Evolutionary conservation across 2,329 filamentous ascomycete genomes (phyloP), one percentile per base, ranked within the genome.

Genomic region (Neonectria faginata): DNA sequence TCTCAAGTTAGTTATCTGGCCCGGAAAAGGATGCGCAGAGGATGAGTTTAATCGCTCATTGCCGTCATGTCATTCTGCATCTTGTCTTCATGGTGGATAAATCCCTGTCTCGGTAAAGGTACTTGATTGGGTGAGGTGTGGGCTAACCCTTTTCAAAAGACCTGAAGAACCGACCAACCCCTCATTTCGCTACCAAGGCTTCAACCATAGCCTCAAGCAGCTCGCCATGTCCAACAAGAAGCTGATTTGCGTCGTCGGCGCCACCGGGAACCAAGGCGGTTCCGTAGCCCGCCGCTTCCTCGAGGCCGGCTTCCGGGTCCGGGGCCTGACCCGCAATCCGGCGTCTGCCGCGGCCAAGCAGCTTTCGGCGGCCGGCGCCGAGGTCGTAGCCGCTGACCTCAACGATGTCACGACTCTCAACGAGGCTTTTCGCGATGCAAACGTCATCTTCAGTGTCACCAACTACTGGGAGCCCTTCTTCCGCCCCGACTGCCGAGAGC

Each of bases 401-500:
- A 78, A 82, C 59, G 80, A 84, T 51, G 70, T 76, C 5, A 65
- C 68, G 1, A 78, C 77, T 12, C 77, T 86, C 36, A 73, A 77
- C 51, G 45, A 68, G 0, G 82, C 81, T 0, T 85, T 86, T 59
- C 42, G 67, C 3, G 82, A 80, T 7, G 84, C 84, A 18, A 81
- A 83, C 63, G 71, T 81, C 61, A 85, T 88, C 64, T 88, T 88
- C 75, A 79, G 80, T 64, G 82, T 86, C 54, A 88, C 86, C 0
- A 81, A 88, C 66, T 88, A 85, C 75, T 88, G 83, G 82, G 81
- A 85, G 59, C 79, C 81, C 2, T 86, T 86, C 70, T 81, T 81
- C 70, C 77, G 80, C 3, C 78, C 80, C 0, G 80, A 83, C 65
- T 80, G 78, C 62, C 79, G 81, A 14, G 70, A 75, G 25, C 76